Evolutionary conservation across 768 basidiomycete genomes (phyloP), one percentile per base, ranked within the genome.

Genomic region (Wakefieldia striispora): DNA sequence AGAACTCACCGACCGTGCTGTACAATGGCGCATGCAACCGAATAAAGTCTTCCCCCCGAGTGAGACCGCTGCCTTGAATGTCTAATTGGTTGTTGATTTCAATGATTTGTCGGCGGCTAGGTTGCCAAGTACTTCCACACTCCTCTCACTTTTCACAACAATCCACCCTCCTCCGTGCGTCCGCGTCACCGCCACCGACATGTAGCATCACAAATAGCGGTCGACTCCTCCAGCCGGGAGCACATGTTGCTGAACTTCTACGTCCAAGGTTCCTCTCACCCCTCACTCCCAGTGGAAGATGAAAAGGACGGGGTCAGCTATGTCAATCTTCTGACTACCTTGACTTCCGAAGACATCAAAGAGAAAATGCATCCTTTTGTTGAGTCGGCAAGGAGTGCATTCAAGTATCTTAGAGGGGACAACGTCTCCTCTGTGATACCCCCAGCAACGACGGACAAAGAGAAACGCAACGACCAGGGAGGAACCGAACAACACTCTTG

Each of bases 161-260:
- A 86, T 57, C 86, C 88, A 0, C 89, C 91, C 3, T 83, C 86
- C n/a, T 67, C 75, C 34, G 63, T 78, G 45, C 82, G 89, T 24
- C 91, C 91, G 12, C 80, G 89, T 46, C 91, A 92, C 61, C 81
- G 91, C 17, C 88, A 89, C 58, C 81, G 88, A 59, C 86, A 87
- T 69, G 86, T 91, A 38, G 81, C 81, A 8, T 91, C 90, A 17
- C 85, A 89, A 51, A 77, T 91, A 53, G 81, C 81, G 50, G 70
- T 88, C 21, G 91, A 93, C 63, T 69, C 83, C 11, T 62, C 78
- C 10, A 91, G 91, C 1, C 79, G 82, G 36, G 89, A 92, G 63
- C 91, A 92, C 57, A 83, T 93, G 81, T 76, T 90, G 26, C 76
- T 93, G 64, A 85, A 85, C 38, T 93, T 93, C 69, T 93, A 85